Evolutionary conservation across 306 rosid species (phyloP), one percentile per base, ranked within the genome.

Genomic region (Corylus americana): DNA sequence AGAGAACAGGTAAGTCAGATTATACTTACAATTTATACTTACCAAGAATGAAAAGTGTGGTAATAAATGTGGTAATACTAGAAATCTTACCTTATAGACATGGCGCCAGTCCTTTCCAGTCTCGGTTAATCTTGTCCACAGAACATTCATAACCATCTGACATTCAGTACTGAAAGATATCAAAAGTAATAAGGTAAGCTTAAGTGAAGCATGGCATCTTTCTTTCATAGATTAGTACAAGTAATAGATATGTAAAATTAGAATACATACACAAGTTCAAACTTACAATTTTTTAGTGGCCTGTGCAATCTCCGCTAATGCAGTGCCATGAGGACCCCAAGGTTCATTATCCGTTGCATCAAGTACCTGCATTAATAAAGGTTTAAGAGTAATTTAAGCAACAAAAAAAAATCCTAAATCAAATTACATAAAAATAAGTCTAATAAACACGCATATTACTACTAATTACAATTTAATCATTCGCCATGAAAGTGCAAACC

Each of bases 301-400:
- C 82, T 86, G 92, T 22, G 98, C 92, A 51, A 96, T 96, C 90
- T 96, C 99, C 42, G 96, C 88, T 83, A 96, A 82, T 0, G 87
- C 99, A 82, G 97, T 77, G 80, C 99, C 99, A 81, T 96, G 99
- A 87, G 99, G 99, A 84, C 99, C 99, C 99, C 99, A 96, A 73
- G 99, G 99, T 84, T 96, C 99, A 86, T 88, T 87, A 58, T 96
- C 99, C 55, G 99, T 96, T 44, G 99, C 98, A 89, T 96, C 99
- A 91, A 96, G 75, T 13, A 93, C 99, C 98, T 96, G 85, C 48
- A 81, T 74, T 45, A 18, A 76, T 17, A 17, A 84, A 81, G 67
- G 66, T 70, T 5, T 71, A n/a, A 70, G 70, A 68, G 29, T 27
- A 44, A 37, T 37, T 73, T 44, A 55, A 55, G 37, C 64, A 68